Conservation (phyloP, 2,329 filamentous ascomycete species). For the Tolypocladium guangdongense region DNA sequence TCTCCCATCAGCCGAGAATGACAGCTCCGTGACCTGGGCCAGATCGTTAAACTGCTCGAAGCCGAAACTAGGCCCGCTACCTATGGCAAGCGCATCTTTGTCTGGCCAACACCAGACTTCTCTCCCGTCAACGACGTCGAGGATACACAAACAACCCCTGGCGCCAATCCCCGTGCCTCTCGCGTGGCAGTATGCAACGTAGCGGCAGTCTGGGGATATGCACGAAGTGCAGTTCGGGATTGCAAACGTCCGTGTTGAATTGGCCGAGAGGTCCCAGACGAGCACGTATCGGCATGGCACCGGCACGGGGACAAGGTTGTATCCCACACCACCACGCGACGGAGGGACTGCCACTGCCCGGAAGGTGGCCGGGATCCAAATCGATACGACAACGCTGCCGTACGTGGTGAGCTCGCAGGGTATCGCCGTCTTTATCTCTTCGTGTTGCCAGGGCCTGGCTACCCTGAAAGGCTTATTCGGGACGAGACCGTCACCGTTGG, state of each 20-base stretch:
- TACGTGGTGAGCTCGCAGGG: constrained; percentile 25
- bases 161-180: constrained; percentile 20
- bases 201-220: constrained; percentile 28
- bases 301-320: constrained; percentile 20
- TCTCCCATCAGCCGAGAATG: constrained; percentile 25
- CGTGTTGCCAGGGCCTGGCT: constrained; percentile 24
- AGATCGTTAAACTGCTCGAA: constrained; percentile 23
- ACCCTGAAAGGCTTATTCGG: constrained; percentile 23
- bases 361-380: constrained; percentile 29
- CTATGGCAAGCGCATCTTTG: constrained; percentile 13
- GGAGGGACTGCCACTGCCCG: constrained; percentile 18
- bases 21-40: constrained; percentile 23
- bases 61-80: constrained; percentile 11
- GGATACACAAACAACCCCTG: constrained; percentile 21
- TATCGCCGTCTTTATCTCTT: constrained; percentile 27
- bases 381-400: constrained; percentile 26
- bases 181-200: constrained; percentile 27
- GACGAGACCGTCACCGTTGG: constrained; percentile 12
- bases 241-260: constrained; percentile 24
- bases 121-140: constrained; percentile 25
- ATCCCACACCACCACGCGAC: constrained; percentile 13
- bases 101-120: constrained; percentile 29
- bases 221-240: constrained; percentile 27
- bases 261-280: constrained; percentile 27
- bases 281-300: constrained; percentile 24